Percentiles rank a stretch among this genome's conserved stretches.
Evolutionary conservation across 495 filamentous ascomycete species (phyloP).

Genomic region (Penicillium odoratum): DNA sequence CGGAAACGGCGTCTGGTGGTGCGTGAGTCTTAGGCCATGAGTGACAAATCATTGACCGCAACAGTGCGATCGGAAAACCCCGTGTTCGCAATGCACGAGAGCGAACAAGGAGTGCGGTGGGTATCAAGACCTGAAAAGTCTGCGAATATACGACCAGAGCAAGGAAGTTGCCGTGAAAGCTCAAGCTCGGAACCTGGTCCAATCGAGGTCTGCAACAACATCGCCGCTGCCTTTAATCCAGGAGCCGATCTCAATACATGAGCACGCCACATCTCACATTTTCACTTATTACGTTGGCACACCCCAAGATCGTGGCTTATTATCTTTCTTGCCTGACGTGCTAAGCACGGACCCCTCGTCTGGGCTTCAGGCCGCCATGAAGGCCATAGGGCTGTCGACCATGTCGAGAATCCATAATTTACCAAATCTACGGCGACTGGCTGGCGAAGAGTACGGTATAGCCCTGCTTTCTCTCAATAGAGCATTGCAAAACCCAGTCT

Average conservation of each 20-base stretch:
- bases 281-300: constrained; percentile 19
- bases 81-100: background rate
- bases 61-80: background rate
- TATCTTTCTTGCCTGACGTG: constrained; percentile 11
- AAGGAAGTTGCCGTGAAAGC: background rate
- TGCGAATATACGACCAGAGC: background rate
- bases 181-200: background rate
- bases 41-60: background rate
- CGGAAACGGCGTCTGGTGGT: background rate
- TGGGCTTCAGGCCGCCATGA: constrained; percentile 15
- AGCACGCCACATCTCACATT: constrained; percentile 8
- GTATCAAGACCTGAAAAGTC: background rate
- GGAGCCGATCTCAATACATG: constrained; percentile 9
- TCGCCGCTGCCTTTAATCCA: background rate
- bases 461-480: constrained; percentile 19
- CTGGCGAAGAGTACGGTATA: constrained; percentile 16
- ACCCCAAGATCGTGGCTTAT: constrained; percentile 6
- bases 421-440: constrained; percentile 7
- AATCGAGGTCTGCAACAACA: background rate
- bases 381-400: constrained; percentile 17
- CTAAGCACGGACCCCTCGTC: constrained; percentile 8
- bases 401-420: constrained; percentile 8
- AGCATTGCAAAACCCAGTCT: constrained; percentile 11
- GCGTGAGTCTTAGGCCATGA: background rate
- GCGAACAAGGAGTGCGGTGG: background rate